Percentiles rank a stretch among this genome's conserved stretches.
Conservation (phyloP, 805 yeast genomes). For the Cyberlindnera euphorbiae region DNA sequence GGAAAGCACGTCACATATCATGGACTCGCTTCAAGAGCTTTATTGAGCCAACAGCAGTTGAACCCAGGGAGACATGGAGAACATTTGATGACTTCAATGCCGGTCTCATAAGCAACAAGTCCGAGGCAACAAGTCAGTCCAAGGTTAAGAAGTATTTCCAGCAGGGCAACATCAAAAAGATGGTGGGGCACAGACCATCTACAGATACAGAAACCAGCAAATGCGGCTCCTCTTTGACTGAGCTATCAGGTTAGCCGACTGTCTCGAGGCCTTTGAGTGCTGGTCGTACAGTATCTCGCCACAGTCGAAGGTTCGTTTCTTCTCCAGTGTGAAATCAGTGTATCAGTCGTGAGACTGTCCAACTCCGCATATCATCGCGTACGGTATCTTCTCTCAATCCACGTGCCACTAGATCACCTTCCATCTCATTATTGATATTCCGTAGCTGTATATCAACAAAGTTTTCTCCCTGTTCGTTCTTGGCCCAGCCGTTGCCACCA, state of each 20-base stretch:
- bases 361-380: conserved; percentile 37
- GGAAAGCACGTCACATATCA: conserved; percentile 5
- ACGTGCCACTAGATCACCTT: too few relatives aligned
- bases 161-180: conserved; percentile 7
- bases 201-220: too few relatives aligned
- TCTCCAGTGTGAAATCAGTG: conserved; percentile 5
- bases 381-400: conserved; percentile 26
- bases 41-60: conserved; percentile 4
- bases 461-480: conserved; percentile 40
- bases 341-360: too few relatives aligned
- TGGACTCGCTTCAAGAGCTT: conserved; percentile 3
- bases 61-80: conserved; percentile 1
- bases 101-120: background rate
- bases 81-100: conserved; percentile 1
- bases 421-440: conserved; percentile 1
- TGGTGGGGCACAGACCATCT: conserved; percentile 5
- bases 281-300: too few relatives aligned
- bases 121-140: too few relatives aligned
- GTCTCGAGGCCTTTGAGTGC: too few relatives aligned
- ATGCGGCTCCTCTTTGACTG: too few relatives aligned
- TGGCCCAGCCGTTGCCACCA: conserved; percentile 67
- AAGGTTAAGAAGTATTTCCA: conserved; percentile 1
- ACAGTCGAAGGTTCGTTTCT: conserved; percentile 1
- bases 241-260: too few relatives aligned
- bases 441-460: conserved; percentile 32